phyloP scores from a whole-genome alignment of 257 asterid genomes.

The Verbascum thapsus region DNA sequence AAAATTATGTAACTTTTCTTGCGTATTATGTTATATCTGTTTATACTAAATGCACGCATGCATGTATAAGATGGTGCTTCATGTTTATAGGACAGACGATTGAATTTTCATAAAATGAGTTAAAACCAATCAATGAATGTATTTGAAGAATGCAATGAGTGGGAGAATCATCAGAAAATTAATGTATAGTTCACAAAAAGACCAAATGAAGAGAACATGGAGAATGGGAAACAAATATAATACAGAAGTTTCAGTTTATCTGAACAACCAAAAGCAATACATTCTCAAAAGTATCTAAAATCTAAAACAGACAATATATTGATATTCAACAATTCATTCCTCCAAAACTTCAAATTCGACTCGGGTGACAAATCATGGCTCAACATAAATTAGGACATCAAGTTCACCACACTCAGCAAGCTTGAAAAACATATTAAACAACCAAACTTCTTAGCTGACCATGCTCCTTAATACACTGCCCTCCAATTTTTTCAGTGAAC shows the following conservation, averaged over 20 bases:
- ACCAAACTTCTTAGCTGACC: constrained; percentile 39
- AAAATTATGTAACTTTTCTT: too few relatives aligned
- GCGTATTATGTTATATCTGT: background rate
- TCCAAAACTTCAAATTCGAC: constrained; percentile 32
- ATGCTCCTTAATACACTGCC: constrained; percentile 35
- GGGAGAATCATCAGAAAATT: too few relatives aligned
- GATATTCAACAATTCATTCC: constrained; percentile 29
- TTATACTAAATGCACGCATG: too few relatives aligned
- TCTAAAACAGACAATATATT: constrained; percentile 18
- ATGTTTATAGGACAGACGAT: too few relatives aligned
- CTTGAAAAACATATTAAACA: constrained; percentile 45
- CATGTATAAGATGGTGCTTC: too few relatives aligned
- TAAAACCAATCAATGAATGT: too few relatives aligned
- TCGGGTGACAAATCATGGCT: constrained; percentile 24
- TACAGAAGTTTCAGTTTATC: constrained; percentile 33
- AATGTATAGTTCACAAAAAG: too few relatives aligned
- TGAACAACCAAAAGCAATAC: constrained; percentile 34
- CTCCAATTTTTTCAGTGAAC: constrained; percentile 26
- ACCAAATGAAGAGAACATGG: too few relatives aligned
- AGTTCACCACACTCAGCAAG: constrained; percentile 41
- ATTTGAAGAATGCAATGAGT: too few relatives aligned
- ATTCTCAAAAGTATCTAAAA: constrained; percentile 28
- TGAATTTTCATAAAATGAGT: too few relatives aligned
- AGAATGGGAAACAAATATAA: constrained; percentile 29
- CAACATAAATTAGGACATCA: constrained; percentile 36